Conservation (phyloP, 345 rosid genomes). For the Linum trigynum region DNA sequence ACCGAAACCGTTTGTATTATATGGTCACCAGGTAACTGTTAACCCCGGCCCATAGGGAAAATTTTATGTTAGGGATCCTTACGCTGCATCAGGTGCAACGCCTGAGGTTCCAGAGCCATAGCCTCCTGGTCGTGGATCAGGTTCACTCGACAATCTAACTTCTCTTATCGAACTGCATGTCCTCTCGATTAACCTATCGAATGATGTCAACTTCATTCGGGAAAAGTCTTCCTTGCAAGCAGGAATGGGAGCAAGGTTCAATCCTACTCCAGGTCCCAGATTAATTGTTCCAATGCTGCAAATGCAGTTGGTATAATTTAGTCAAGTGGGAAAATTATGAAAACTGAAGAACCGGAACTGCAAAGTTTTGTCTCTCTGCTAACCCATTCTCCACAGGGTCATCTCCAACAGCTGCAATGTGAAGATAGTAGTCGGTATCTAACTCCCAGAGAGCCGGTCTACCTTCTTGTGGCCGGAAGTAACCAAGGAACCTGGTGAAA, state of each 20-base stretch:
- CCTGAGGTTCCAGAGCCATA: conserved; percentile 61
- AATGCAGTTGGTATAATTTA: neutral
- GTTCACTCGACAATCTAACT: conserved; percentile 81
- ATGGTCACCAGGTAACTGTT: too few species aligned
- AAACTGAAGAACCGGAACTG: neutral
- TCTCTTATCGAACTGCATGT: conserved; percentile 79
- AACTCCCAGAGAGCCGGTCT: conserved; percentile 98
- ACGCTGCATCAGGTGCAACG: conserved; percentile 99
- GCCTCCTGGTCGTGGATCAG: conserved; percentile 60
- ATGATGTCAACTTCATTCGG: conserved; percentile 78
- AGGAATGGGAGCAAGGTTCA: conserved; percentile 65
- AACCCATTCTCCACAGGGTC: conserved; percentile 56
- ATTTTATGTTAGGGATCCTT: conserved; percentile 13
- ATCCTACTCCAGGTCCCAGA: conserved; percentile 38
- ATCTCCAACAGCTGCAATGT: conserved; percentile 80
- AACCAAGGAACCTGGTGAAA: conserved; percentile 77
- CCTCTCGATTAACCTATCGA: conserved; percentile 80
- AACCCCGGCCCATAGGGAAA: too few species aligned
- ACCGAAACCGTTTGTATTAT: too few species aligned
- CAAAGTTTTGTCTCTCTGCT: neutral
- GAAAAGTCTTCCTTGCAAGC: conserved; percentile 90
- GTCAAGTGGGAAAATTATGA: conserved; percentile 1
- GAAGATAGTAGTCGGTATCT: conserved; percentile 97
- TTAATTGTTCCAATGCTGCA: conserved; percentile 26
- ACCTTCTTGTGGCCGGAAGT: conserved; percentile 90